Base-by-base conservation (phyloP, 1,139 yeast genomes). In the Suhomyces guaymorum region DNA sequence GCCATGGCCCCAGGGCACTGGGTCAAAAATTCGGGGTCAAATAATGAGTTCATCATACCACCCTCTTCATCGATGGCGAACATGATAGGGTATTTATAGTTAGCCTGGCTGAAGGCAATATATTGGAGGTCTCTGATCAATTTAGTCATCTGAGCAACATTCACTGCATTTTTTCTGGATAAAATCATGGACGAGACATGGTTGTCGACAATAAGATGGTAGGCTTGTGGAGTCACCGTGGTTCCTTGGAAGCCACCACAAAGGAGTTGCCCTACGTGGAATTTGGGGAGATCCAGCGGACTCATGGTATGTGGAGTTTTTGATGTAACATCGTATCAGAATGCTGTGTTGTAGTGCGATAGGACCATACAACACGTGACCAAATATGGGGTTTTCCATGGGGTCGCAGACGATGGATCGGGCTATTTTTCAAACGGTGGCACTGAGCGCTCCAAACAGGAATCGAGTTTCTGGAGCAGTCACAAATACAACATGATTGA, bases 1-100 rank as follows among this genome's bases (percentile, higher is more conserved):
- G 81, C 85, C 83, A 80, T 78, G 12, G 82, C 79, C 3, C 82
- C 78, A 0, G 86, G 86, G 44, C 74, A 77, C 52, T 80, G 85
- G 7, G 80, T 73, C 19, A 80, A 54, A 40, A 59, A 63, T 8
- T 70, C 68, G 4, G 73, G 67, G 46, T 78, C 83, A 49, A 74
- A 75, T 28, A 80, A 59, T 18, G 80, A 69, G 53, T 79, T 78
- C 57, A 77, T 37, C 78, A 75, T 46, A 53, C 70, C 57, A 3
- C 61, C 61, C 32, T 72, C 78, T 41, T 70, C 75, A 44, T 73
- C 61, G 11, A 56, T 48, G 11, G 60, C 60, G 37, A 56, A 52
- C 70, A 43, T 58, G 18, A 80, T 54, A 1, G 87, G 87, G 42
- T 73, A 63, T 42, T 68, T 61, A 46, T 78, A 80, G 25, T 73